Base-by-base conservation (phyloP, 1,284 basidiomycete genomes). In the Ceratobasidium sp. region DNA sequence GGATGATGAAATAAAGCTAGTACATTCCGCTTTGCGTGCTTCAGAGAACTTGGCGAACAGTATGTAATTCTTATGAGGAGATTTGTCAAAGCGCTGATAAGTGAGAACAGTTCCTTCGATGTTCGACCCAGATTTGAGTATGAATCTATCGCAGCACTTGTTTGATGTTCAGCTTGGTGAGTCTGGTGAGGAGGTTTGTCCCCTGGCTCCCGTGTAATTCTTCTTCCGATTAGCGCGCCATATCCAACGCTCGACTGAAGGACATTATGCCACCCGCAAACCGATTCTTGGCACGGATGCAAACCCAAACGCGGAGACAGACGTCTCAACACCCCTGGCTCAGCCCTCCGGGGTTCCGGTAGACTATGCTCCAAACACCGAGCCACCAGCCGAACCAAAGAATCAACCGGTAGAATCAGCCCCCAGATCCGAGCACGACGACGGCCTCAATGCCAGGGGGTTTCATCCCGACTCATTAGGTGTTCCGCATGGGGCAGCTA, bases 101-200 rank as follows among this genome's bases (percentile, higher is more conserved):
- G 33, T 59, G 6, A n/a, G 57, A 29, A 14, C 33, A 63, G 60
- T 19, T 45, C 22, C 60, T 24, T 33, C 29, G 9, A 36, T 56
- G 17, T 60, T 22, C 27, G 44, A 63, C 47, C 41, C 60, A 7
- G 60, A 15, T n/a, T 7, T 63, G 36, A 63, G 44, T 24, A 44
- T 47, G 33, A 63, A 63, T 6, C 19, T 63, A 22, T 63, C 60
- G 9, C 60, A 63, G 44, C 60, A 63, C 44, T 27, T 63, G 44
- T 63, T 63, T 24, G 47, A 63, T 15, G 47, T 63, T 1, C 60
- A 63, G 22, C 9, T 45, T 47, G 60, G 60, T 45, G 22, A 27
- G 60, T 29, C 14, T 8, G 22, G 33, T n/a, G 5, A 31, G 2
- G 19, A 45, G n/a, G 17, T 22, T 9, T n/a, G 2, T 19, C 11